Evolutionary conservation across 176 grass and related monocot species (phyloP).

Genomic region (Hsuehochloa calcarea): DNA sequence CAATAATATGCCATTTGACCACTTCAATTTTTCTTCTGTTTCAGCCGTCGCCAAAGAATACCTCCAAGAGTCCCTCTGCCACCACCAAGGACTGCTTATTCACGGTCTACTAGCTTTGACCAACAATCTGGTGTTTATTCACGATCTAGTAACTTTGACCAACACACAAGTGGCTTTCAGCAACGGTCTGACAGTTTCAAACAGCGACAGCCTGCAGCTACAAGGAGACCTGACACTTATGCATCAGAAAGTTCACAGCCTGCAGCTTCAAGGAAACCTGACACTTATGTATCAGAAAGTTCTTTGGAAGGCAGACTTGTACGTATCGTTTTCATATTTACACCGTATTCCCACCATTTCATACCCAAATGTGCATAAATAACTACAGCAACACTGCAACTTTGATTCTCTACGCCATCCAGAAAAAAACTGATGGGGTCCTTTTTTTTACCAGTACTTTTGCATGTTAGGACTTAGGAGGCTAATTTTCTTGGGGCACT

Average conservation of each 20-base stretch:
- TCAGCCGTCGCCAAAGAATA: constrained; percentile 67
- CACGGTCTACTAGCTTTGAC: constrained; percentile 68
- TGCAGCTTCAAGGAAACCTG: constrained; percentile 33
- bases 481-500: neutral
- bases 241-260: constrained; percentile 50
- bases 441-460: neutral
- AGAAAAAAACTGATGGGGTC: neutral
- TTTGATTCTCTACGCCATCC: neutral
- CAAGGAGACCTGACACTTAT: constrained; percentile 40
- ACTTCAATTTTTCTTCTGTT: constrained; percentile 29
- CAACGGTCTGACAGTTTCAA: constrained; percentile 44
- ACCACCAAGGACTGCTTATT: constrained; percentile 68
- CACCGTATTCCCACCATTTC: neutral
- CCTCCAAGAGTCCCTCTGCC: constrained; percentile 62
- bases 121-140: constrained; percentile 65
- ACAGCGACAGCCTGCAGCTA: constrained; percentile 42
- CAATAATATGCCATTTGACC: constrained; percentile 17
- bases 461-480: neutral
- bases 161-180: constrained; percentile 44
- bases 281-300: constrained; percentile 26
- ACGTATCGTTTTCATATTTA: constrained; percentile 24
- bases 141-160: constrained; percentile 67
- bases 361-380: neutral
- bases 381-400: neutral
- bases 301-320: constrained; percentile 65